Evolutionary conservation across 805 yeast species (phyloP).

Genomic region (Lachancea sp.): DNA sequence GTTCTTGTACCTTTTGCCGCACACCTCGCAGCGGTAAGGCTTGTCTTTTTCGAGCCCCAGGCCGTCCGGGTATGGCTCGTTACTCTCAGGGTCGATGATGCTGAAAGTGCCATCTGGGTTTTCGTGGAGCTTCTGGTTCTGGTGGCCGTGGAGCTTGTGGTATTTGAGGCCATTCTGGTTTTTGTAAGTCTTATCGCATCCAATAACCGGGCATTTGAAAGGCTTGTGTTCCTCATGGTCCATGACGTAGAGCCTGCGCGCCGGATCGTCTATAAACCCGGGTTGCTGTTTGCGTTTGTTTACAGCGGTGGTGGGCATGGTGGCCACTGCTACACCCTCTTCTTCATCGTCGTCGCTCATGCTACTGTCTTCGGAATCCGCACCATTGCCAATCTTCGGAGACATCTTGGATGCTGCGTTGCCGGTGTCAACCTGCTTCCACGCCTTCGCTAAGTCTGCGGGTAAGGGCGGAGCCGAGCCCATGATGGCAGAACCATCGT

Average conservation of each 20-base stretch:
- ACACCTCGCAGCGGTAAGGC: constrained; percentile 96
- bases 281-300: constrained; percentile 30
- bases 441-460: constrained; percentile 2
- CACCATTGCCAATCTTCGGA: constrained; percentile 1
- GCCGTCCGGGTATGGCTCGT: constrained; percentile 87
- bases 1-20: constrained; percentile 95
- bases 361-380: constrained; percentile 10
- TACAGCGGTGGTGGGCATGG: constrained; percentile 5
- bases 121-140: constrained; percentile 83
- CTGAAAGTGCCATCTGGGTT: constrained; percentile 91
- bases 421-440: constrained; percentile 8
- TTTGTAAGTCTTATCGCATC: constrained; percentile 95
- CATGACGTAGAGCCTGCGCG: constrained; percentile 85
- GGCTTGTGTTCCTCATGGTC: constrained; percentile 92
- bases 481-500: constrained; percentile 8
- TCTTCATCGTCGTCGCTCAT: constrained; percentile 24
- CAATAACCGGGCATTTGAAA: constrained; percentile 94
- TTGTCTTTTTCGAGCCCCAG: constrained; percentile 95
- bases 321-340: constrained; percentile 13
- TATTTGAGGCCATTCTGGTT: constrained; percentile 96
- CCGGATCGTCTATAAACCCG: constrained; percentile 93
- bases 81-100: constrained; percentile 85
- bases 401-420: not conserved
- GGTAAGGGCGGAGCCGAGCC: constrained; percentile 5
- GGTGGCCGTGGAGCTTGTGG: constrained; percentile 94